phyloP scores from a whole-genome alignment of 192 early-diverging fungal species.

The Rhizoclosmatium sp. region DNA sequence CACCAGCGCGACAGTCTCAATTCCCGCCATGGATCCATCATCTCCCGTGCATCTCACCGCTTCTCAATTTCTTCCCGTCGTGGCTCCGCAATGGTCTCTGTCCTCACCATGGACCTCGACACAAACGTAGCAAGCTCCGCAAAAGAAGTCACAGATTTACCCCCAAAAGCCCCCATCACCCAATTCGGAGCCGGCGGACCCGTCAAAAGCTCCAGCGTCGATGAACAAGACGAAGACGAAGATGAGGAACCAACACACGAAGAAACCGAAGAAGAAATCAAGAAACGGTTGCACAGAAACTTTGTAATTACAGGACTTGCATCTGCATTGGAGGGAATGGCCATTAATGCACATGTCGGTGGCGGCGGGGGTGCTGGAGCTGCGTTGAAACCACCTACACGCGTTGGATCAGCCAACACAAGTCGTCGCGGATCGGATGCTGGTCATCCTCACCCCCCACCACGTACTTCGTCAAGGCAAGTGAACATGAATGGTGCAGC shows the following conservation, averaged over 20 bases:
- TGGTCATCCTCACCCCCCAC: constrained; percentile 3
- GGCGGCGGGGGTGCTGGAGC: neutral
- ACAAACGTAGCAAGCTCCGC: neutral
- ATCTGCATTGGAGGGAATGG: neutral
- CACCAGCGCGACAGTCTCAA: neutral
- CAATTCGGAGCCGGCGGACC: constrained; percentile 24
- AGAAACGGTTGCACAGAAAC: neutral
- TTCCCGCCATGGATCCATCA: neutral
- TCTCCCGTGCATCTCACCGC: constrained; percentile 3
- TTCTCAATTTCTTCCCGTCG: constrained; percentile 23
- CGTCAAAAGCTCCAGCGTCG: neutral
- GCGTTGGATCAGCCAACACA: too few species aligned
- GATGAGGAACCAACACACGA: neutral
- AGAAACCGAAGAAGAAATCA: constrained; percentile 19
- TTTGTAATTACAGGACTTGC: neutral
- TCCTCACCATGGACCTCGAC: neutral
- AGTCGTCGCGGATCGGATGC: constrained; percentile 12
- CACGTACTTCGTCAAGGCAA: neutral
- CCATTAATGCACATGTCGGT: neutral
- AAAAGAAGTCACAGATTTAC: neutral
- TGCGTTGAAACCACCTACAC: neutral
- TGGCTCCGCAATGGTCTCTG: constrained; percentile 14
- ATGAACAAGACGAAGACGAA: constrained; percentile 14
- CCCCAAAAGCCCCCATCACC: constrained; percentile 24
- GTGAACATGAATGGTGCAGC: neutral